Evolutionary conservation across 75 land plant genomes (phyloP).

Genomic region (Ceratopteris richardii): DNA sequence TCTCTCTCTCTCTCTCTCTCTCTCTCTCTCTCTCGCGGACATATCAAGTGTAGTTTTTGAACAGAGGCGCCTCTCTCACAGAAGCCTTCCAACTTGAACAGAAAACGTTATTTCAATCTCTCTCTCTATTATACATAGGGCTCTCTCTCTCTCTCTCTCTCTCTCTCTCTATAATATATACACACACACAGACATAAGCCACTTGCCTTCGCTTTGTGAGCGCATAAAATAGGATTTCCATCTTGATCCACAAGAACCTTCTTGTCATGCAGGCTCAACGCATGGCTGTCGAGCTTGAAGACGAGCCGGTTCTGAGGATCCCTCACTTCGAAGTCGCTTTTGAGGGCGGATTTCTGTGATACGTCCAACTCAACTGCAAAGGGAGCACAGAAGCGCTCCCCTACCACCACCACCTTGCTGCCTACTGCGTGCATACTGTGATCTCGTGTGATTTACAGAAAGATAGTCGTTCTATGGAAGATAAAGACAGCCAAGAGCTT

Average conservation of each 20-base stretch:
- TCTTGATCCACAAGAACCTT: slow-evolving; percentile 6
- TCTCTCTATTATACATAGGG: no score
- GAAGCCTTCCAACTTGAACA: no score
- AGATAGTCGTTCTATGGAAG: no score
- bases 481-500: no score
- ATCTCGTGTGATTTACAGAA: no score
- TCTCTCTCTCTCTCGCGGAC: no score
- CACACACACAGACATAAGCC: neutral
- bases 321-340: slow-evolving; percentile 7
- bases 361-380: neutral
- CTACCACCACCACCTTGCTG: slow-evolving; percentile 16
- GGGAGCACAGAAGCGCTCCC: slow-evolving; percentile 25
- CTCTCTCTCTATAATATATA: no score
- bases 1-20: no score
- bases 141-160: no score
- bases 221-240: slow-evolving; percentile 2
- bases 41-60: no score
- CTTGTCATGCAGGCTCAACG: slow-evolving; percentile 2
- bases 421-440: neutral
- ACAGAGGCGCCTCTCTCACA: no score
- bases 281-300: slow-evolving; percentile 8
- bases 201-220: slow-evolving; percentile 9
- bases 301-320: neutral
- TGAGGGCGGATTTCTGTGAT: slow-evolving; percentile 5
- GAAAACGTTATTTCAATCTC: no score